Conservation (phyloP, 2,329 filamentous ascomycete genomes). For the Colletotrichum sp. region DNA sequence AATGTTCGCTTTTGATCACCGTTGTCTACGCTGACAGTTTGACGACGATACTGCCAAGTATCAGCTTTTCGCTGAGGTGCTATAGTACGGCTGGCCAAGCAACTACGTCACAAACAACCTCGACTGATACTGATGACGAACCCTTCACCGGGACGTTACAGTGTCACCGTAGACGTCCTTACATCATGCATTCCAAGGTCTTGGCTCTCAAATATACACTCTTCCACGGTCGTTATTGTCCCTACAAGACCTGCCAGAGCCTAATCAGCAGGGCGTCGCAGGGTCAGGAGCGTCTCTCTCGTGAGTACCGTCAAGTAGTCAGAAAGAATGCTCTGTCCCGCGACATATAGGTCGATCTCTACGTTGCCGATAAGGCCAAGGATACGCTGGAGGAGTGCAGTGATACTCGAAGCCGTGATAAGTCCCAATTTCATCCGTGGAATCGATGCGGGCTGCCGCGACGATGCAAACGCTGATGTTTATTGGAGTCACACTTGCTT, state of each 20-base stretch:
- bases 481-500: not conserved
- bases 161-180: not conserved
- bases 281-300: too few species aligned
- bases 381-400: too few species aligned
- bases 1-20: not conserved
- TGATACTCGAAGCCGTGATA: too few species aligned
- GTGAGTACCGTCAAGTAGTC: too few species aligned
- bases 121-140: not conserved
- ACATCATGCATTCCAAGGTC: not conserved
- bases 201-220: too few species aligned
- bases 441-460: not conserved
- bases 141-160: accelerated
- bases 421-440: not conserved
- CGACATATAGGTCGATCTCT: too few species aligned
- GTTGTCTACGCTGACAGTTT: not conserved
- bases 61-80: not conserved
- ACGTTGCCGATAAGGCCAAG: too few species aligned
- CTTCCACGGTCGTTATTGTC: too few species aligned
- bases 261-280: too few species aligned
- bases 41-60: not conserved
- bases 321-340: too few species aligned
- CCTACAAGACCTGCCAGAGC: too few species aligned
- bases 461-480: not conserved
- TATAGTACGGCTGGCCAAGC: not conserved
- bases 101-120: not conserved